These are phyloP conservation scores for Septoria linicola DNA, from an alignment of 2,329 filamentous ascomycete species.

Conservation along the genomic window DNA sequence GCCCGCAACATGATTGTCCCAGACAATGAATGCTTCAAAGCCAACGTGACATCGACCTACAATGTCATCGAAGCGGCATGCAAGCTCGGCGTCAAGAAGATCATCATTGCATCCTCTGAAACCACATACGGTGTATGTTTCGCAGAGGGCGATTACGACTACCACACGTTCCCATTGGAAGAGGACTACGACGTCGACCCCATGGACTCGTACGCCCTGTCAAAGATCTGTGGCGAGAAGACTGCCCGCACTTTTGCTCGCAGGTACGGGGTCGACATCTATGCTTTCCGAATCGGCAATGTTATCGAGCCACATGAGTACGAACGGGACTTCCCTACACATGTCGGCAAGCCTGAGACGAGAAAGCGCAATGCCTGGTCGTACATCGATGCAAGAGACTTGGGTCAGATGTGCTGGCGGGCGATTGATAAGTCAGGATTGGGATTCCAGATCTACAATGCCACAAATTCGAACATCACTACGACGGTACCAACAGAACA, in stretches of 20 bases:
- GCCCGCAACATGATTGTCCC: constrained; percentile 62
- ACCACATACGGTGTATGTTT: constrained; percentile 64
- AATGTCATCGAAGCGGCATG: constrained; percentile 63
- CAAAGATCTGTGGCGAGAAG: constrained; percentile 60
- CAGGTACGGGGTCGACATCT: constrained; percentile 59
- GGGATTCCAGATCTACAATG: constrained; percentile 65
- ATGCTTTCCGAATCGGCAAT: constrained; percentile 56
- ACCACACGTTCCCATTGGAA: constrained; percentile 58
- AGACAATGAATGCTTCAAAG: constrained; percentile 59
- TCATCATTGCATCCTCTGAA: constrained; percentile 60
- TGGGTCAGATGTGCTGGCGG: constrained; percentile 61
- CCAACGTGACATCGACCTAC: constrained; percentile 58
- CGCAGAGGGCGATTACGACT: constrained; percentile 58
- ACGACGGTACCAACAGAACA: constrained; percentile 52
- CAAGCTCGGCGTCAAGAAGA: constrained; percentile 61
- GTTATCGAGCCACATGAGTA: constrained; percentile 64
- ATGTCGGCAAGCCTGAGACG: constrained; percentile 49
- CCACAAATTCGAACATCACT: constrained; percentile 62
- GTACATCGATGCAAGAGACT: constrained; percentile 62
- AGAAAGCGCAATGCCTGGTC: constrained; percentile 61
- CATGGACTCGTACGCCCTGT: constrained; percentile 62
- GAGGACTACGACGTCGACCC: constrained; percentile 61
- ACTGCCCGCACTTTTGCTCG: constrained; percentile 58
- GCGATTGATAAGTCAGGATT: constrained; percentile 55
- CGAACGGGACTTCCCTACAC: constrained; percentile 43